phyloP scores from a whole-genome alignment of 192 early-diverging fungal genomes.

The Backusella psychrophila region DNA sequence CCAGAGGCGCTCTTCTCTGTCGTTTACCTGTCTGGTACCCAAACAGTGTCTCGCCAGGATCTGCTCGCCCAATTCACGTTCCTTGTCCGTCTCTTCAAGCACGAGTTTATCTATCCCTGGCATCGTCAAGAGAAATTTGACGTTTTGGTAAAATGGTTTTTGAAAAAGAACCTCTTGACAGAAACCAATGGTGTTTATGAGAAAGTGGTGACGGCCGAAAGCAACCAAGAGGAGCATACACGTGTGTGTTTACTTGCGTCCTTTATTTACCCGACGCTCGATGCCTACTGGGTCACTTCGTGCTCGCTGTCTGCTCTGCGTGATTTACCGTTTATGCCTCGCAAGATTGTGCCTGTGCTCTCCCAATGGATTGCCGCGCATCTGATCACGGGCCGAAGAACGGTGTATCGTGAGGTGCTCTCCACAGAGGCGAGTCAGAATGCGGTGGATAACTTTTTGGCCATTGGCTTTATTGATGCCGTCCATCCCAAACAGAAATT shows the following conservation, averaged over 20 bases:
- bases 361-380: conserved; percentile 43
- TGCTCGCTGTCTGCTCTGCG: conserved; percentile 40
- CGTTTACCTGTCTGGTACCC: conserved; percentile 24
- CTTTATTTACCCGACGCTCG: conserved; percentile 35
- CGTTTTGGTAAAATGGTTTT: conserved; percentile 13
- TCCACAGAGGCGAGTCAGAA: conserved; percentile 36
- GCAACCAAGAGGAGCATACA: conserved; percentile 17
- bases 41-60: conserved; percentile 17
- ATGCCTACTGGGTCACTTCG: conserved; percentile 40
- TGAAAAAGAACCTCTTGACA: conserved; percentile 15
- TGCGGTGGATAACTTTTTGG: conserved; percentile 35
- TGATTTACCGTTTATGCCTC: conserved; percentile 38
- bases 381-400: conserved; percentile 37
- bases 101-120: conserved; percentile 38
- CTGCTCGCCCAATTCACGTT: conserved; percentile 28
- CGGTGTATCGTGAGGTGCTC: conserved; percentile 38
- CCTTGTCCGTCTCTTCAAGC: conserved; percentile 29
- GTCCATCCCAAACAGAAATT: conserved; percentile 31
- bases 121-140: conserved; percentile 28
- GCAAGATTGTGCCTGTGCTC: conserved; percentile 37
- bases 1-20: conserved; percentile 33
- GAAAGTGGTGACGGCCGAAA: conserved; percentile 1
- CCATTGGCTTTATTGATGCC: conserved; percentile 35
- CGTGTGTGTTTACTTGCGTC: conserved; percentile 37
- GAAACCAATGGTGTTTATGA: background rate